These are phyloP conservation scores for Coffea canephora DNA, from an alignment of 257 asterid genomes.

Conservation along the genomic window DNA sequence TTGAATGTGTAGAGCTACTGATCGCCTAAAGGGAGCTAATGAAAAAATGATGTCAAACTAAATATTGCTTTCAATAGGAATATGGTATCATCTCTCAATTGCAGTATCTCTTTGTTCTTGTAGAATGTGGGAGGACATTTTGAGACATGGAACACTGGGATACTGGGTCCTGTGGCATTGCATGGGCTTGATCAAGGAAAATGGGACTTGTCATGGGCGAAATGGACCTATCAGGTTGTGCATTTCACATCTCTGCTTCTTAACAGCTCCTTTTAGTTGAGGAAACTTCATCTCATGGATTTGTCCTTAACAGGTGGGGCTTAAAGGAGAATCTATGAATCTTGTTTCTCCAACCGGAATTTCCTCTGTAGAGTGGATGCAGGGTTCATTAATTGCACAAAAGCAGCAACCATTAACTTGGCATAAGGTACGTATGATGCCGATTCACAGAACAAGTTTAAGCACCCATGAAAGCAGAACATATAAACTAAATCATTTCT, in stretches of 20 bases:
- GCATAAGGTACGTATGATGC: slow-evolving; percentile 55
- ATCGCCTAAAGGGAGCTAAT: background rate
- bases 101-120: slow-evolving; percentile 17
- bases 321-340: slow-evolving; percentile 78
- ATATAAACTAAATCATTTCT: background rate
- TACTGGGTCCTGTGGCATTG: slow-evolving; percentile 73
- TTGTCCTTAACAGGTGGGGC: slow-evolving; percentile 67
- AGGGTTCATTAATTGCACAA: slow-evolving; percentile 69
- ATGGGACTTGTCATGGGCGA: slow-evolving; percentile 69
- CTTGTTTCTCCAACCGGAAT: slow-evolving; percentile 54
- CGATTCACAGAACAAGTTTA: slow-evolving; percentile 2
- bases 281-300: slow-evolving; percentile 22
- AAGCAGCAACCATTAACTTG: slow-evolving; percentile 74
- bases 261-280: background rate
- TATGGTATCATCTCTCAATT: slow-evolving; percentile 14
- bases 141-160: slow-evolving; percentile 75
- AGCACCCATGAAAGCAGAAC: slow-evolving; percentile 2
- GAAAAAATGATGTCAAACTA: background rate
- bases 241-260: slow-evolving; percentile 8
- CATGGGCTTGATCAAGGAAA: slow-evolving; percentile 78
- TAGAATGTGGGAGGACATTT: slow-evolving; percentile 76
- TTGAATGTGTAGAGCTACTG: background rate
- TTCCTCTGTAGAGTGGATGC: slow-evolving; percentile 77
- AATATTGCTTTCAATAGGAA: background rate
- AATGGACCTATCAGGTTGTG: slow-evolving; percentile 84